These are phyloP conservation scores for Plasmodium gallinaceum DNA, from an alignment of 169 alveolate species.

Conservation along the genomic window DNA sequence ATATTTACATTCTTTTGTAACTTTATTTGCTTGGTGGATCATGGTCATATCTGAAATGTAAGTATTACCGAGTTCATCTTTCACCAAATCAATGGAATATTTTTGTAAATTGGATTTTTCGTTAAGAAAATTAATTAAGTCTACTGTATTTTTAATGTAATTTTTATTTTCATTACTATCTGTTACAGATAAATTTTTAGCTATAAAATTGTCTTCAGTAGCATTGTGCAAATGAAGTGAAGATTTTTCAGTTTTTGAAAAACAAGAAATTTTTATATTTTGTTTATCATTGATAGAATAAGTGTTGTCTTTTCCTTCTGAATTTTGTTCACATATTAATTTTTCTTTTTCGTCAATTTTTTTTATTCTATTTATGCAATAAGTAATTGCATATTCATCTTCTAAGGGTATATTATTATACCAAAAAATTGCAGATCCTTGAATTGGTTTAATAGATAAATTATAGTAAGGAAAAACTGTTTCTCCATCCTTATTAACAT, in stretches of 20 bases:
- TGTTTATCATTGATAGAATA: background rate
- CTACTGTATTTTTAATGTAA: slow-evolving; percentile 24
- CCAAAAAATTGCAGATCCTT: slow-evolving; percentile 85
- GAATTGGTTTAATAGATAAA: slow-evolving; percentile 82
- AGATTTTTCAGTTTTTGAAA: background rate
- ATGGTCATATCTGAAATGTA: slow-evolving; percentile 64
- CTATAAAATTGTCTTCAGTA: background rate
- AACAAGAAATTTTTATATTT: background rate
- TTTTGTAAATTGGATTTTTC: slow-evolving; percentile 51
- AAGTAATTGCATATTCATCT: slow-evolving; percentile 77
- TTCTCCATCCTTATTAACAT: slow-evolving; percentile 86
- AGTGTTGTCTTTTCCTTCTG: background rate
- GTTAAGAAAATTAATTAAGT: slow-evolving; percentile 29
- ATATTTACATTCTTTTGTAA: slow-evolving; percentile 55
- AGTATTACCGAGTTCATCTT: slow-evolving; percentile 54
- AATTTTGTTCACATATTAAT: slow-evolving; percentile 3
- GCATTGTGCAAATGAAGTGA: background rate
- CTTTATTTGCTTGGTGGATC: slow-evolving; percentile 68
- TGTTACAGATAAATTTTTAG: slow-evolving; percentile 14
- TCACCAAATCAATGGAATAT: slow-evolving; percentile 39
- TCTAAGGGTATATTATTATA: slow-evolving; percentile 78
- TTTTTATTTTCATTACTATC: slow-evolving; percentile 7
- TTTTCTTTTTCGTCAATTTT: slow-evolving; percentile 75
- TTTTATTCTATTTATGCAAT: slow-evolving; percentile 82
- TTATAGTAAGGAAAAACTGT: slow-evolving; percentile 83